Percentiles rank a stretch among this genome's conserved stretches.
phyloP scores from a whole-genome alignment of 768 basidiomycete genomes.

The Pilatotrama ljubarskyi region DNA sequence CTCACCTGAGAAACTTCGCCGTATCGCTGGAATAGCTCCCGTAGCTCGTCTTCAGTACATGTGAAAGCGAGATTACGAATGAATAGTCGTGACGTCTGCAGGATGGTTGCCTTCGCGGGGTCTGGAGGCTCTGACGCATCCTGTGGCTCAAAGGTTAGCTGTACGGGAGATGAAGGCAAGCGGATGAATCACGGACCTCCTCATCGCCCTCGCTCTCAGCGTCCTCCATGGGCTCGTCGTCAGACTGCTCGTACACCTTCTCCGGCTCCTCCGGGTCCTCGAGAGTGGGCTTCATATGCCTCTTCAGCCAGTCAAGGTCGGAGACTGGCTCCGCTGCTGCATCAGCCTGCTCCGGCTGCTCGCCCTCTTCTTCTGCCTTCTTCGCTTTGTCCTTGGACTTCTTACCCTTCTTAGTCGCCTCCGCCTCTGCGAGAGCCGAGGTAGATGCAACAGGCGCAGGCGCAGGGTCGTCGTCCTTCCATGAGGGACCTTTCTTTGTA shows the following conservation, averaged over 20 bases:
- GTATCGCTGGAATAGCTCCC: conserved; percentile 60
- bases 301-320: conserved; percentile 76
- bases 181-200: not conserved
- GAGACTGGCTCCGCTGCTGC: conserved; percentile 44
- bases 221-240: conserved; percentile 43
- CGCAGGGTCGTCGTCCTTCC: conserved; percentile 53
- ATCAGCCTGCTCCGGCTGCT: conserved; percentile 6
- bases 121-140: conserved; percentile 11
- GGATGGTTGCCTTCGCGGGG: conserved; percentile 49
- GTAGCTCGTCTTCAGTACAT: conserved; percentile 72
- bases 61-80: conserved; percentile 94
- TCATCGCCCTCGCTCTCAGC: conserved; percentile 14
- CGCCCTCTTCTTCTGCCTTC: not conserved
- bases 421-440: conserved; percentile 1
- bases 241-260: conserved; percentile 63
- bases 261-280: conserved; percentile 35
- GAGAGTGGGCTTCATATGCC: conserved; percentile 53
- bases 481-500: conserved; percentile 56
- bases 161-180: not conserved
- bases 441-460: not conserved
- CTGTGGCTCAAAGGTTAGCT: not conserved
- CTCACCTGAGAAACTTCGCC: conserved; percentile 80
- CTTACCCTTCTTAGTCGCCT: conserved; percentile 23
- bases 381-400: conserved; percentile 14
- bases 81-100: conserved; percentile 80